A percentile compares a stretch with the other conserved stretches of the same genome.
These are phyloP conservation scores for Suillus decipiens DNA, from an alignment of 768 basidiomycete species.

Conservation along the genomic window DNA sequence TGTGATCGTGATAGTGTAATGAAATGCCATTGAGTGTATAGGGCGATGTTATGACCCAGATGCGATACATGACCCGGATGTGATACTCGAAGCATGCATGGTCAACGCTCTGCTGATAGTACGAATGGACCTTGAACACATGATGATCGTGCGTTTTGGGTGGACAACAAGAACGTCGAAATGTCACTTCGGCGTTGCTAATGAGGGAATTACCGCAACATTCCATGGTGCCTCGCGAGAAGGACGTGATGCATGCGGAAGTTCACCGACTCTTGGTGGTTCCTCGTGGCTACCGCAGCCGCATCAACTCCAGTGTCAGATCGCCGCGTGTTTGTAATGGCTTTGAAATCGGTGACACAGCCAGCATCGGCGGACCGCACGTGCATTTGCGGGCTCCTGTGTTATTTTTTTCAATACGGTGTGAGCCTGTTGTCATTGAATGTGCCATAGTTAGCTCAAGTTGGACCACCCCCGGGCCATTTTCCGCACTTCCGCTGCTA, in stretches of 20 bases:
- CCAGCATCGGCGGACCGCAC: background rate
- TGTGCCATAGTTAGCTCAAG: background rate
- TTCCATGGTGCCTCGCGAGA: background rate
- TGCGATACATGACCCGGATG: background rate
- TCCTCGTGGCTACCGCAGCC: background rate
- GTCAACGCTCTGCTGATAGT: background rate
- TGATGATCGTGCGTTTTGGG: conserved; percentile 2
- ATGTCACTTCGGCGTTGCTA: background rate
- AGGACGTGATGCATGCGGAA: background rate
- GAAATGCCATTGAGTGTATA: background rate
- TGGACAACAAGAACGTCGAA: background rate
- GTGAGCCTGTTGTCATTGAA: background rate
- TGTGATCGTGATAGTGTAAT: background rate
- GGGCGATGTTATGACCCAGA: background rate
- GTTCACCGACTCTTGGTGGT: background rate
- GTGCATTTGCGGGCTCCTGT: background rate
- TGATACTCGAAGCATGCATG: background rate
- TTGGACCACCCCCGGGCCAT: background rate
- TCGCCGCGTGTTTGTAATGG: background rate
- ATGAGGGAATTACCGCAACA: background rate
- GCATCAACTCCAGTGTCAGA: conserved; percentile 1
- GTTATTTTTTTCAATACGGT: background rate
- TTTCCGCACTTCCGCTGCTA: background rate
- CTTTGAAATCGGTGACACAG: background rate
- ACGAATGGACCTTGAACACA: background rate